These are phyloP conservation scores for Sphaerulina musiva DNA, from an alignment of 2,329 filamentous ascomycete genomes.

Conservation along the genomic window DNA sequence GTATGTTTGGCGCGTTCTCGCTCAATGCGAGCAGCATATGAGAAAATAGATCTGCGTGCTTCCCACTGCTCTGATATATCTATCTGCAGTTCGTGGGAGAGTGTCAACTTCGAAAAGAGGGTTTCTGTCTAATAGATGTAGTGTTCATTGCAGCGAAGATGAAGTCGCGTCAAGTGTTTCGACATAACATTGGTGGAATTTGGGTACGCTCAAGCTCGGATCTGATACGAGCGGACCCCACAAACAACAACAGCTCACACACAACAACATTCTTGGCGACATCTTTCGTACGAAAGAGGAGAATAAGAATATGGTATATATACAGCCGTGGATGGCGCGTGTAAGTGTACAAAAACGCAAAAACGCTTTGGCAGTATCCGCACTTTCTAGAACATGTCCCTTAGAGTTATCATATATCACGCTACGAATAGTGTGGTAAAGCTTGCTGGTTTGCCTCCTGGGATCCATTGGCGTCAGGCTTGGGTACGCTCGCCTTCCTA, in stretches of 20 bases:
- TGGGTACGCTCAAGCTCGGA: no score
- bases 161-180: not conserved
- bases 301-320: no score
- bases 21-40: not conserved
- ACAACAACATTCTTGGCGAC: no score
- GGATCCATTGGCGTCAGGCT: conserved; percentile 9
- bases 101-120: not conserved
- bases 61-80: not conserved
- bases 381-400: no score
- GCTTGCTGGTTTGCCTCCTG: conserved; percentile 13
- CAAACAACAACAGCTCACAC: no score
- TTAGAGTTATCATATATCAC: not conserved
- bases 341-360: no score
- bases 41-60: no score
- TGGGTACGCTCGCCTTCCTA: conserved; percentile 14
- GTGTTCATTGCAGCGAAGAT: not conserved
- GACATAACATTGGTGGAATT: not conserved
- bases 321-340: no score
- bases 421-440: conserved; percentile 18
- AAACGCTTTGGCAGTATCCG: no score
- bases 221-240: no score
- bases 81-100: not conserved
- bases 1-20: not conserved
- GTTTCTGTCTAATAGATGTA: not conserved
- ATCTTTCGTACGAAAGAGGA: no score